Base-by-base conservation (phyloP, 345 rosid genomes). In the Eutrema heterophyllum region DNA sequence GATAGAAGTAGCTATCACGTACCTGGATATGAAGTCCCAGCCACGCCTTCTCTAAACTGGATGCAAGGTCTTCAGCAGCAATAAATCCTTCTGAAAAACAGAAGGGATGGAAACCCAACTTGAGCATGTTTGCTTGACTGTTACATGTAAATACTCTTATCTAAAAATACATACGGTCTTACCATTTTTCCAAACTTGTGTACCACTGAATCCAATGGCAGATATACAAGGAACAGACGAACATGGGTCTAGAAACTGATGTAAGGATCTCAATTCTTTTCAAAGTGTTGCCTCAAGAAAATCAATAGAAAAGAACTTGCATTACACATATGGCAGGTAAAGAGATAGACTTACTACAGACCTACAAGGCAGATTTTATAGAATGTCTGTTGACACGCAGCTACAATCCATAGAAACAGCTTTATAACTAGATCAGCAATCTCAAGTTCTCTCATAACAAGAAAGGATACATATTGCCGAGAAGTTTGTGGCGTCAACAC, bases 21-120 rank as follows among this genome's bases (percentile, higher is more conserved):
- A 89, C 97, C 90, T 91, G 95, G 72, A 89, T 79, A 74, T 89
- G 97, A 78, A 94, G 93, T 72, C 89, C 85, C 79, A 91, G 18
- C 89, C 88, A 88, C 7, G 90, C 97, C 76, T 87, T 86, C 80
- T 91, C 95, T 59, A 94, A 86, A 77, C 78, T 81, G 55, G 93
- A 87, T 26, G 91, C 84, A 26, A 94, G 78, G 64, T 46, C 85
- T 81, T 88, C 92, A 78, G 97, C 86, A 77, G 70, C 41, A n/a
- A 94, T 70, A 73, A 74, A 83, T 65, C 97, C 98, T 75, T 86
- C 97, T 94, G 85, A 38, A 46, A 54, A 41, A 57, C 50, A 45
- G 50, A 52, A 83, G 71, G 62, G 66, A 75, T 16, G 16, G 29
- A 33, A 75, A 14, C 0, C 1, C 7, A 66, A 15, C 24, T 15